Base-by-base conservation (phyloP, 257 asterid species). In the Cruciata laevipes region DNA sequence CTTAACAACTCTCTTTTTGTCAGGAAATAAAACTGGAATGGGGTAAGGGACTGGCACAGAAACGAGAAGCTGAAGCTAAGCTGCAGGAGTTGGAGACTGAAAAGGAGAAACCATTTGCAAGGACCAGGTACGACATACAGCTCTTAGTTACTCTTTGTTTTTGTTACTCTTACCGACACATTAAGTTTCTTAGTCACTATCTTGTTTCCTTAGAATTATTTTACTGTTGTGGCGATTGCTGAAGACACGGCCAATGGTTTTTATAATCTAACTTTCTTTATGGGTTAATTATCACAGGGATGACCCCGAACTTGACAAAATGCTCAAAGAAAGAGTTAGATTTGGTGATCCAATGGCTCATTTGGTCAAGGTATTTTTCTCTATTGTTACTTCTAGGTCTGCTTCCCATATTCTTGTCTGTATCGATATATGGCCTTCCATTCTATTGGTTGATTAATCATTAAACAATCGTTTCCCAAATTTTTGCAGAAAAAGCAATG, bases 321-420 rank as follows among this genome's bases (percentile, higher is more conserved):
- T 82, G 95, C 83, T 87, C 74, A 92, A 87, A 85, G 98, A 87
- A 24, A 78, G 91, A 81, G 78, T 89, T 18, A 83, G 98, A 80
- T 92, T 89, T 89, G 98, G 97, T 70, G 98, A 91, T 70, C 98
- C 98, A 3, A 91, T 91, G 96, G 95, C 97, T 18, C 97, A 93
- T 78, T 79, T 90, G 76, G 97, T 82, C 57, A 85, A 82, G 90
- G 95, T 76, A 78, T 67, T 80, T 73, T 58, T 33, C 59, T 47
- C 14, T n/a, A 16, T 0, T 47, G 16, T 16, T 68, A 21, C 61
- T 52, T 37, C 21, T 1, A 52, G 5, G 30, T 23, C n/a, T 40
- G 30, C 57, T 67, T 65, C 67, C 32, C 44, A 37, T 16, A 56
- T 21, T 16, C 47, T 20, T 20, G 53, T 66, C 40, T 67, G n/a